phyloP scores from a whole-genome alignment of 306 rosid species.

The Quercus suber region DNA sequence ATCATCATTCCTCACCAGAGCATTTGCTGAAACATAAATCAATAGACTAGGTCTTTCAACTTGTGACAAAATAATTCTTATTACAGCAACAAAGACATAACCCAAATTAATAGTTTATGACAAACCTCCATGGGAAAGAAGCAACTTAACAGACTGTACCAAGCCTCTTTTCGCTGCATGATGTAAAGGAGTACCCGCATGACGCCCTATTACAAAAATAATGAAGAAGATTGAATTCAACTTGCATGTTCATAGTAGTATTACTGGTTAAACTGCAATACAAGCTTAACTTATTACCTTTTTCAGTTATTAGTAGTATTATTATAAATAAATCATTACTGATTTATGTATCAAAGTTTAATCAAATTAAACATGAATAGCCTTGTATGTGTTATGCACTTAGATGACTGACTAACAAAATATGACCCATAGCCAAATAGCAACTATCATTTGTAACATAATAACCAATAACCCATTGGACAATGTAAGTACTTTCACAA shows the following conservation, averaged over 20 bases:
- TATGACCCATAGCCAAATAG: background rate
- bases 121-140: conserved; percentile 26
- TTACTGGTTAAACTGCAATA: background rate
- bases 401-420: background rate
- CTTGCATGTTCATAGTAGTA: background rate
- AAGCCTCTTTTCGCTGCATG: conserved; percentile 23
- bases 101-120: background rate
- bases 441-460: background rate
- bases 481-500: background rate
- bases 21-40: conserved; percentile 16
- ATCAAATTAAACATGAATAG: background rate
- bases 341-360: background rate
- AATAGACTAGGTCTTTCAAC: background rate
- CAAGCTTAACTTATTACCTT: background rate
- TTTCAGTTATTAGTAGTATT: background rate
- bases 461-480: background rate
- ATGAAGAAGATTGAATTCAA: background rate
- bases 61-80: background rate
- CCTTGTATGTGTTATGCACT: background rate
- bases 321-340: background rate
- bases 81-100: background rate
- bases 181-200: conserved; percentile 29
- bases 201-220: conserved; percentile 12
- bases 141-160: conserved; percentile 5
- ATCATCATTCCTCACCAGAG: conserved; percentile 26